These are phyloP conservation scores for Ustilago tritici DNA, from an alignment of 1,284 basidiomycete genomes.

Conservation along the genomic window DNA sequence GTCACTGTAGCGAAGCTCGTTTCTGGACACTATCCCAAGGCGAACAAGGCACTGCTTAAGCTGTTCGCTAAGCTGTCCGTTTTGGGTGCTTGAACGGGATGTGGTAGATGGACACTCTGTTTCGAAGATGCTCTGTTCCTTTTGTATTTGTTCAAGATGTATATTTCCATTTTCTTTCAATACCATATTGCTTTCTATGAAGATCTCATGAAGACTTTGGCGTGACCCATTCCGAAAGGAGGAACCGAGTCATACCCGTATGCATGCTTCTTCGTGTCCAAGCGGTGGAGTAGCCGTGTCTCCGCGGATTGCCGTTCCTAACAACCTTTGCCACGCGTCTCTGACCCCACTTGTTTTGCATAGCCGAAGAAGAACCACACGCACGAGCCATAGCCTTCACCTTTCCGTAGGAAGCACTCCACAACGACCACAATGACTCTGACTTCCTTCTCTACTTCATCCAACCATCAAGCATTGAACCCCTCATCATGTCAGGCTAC, in stretches of 20 bases:
- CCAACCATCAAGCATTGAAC: neutral
- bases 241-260: too few relatives aligned
- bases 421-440: neutral
- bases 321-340: neutral
- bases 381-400: neutral
- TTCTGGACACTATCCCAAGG: constrained; percentile 49
- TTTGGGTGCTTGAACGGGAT: neutral
- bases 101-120: constrained; percentile 8
- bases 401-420: neutral
- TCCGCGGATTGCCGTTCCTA: neutral
- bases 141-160: neutral
- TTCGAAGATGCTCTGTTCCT: neutral
- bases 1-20: constrained; percentile 50
- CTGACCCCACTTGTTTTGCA: neutral
- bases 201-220: too few relatives aligned
- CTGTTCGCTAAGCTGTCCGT: constrained; percentile 57
- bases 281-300: neutral
- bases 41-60: constrained; percentile 53
- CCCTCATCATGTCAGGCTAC: constrained; percentile 17
- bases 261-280: too few relatives aligned
- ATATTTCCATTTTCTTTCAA: neutral
- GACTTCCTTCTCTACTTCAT: neutral
- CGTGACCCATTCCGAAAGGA: too few relatives aligned
- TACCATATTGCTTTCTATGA: too few relatives aligned
- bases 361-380: neutral